Evolutionary conservation across 768 basidiomycete species (phyloP).

Genomic region (Rhodotorula graminis): DNA sequence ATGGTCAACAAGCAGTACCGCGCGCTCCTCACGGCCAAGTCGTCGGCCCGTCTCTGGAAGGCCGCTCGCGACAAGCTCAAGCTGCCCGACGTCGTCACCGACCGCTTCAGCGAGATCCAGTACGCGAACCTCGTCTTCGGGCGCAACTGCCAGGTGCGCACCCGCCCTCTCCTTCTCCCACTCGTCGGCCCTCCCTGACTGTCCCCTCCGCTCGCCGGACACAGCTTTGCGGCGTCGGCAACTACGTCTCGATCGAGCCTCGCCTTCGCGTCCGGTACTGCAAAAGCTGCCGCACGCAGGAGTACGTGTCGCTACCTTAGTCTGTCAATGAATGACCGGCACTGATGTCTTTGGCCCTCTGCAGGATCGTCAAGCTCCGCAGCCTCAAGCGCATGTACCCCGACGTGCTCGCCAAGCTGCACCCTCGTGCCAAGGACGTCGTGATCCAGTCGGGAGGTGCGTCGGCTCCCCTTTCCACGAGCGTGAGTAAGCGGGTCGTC

Average conservation of each 20-base stretch:
- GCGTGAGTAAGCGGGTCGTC: neutral
- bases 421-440: neutral
- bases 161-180: accelerated
- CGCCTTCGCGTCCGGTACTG: neutral
- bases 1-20: slow-evolving; percentile 5
- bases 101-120: neutral
- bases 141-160: neutral
- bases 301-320: neutral
- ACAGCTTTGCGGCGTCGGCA: neutral
- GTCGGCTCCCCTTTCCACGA: neutral
- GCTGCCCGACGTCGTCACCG: neutral
- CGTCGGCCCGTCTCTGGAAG: neutral
- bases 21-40: neutral
- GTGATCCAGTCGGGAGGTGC: neutral
- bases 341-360: neutral
- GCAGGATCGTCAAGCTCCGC: neutral
- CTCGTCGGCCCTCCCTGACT: too few relatives aligned
- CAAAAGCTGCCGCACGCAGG: neutral
- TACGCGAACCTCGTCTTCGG: neutral
- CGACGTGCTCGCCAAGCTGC: neutral
- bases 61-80: neutral
- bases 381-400: neutral
- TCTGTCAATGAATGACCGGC: neutral
- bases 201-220: too few relatives aligned
- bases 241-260: neutral